Conservation (phyloP, 176 grass and related monocot genomes). For the Hyparrhenia diplandra region DNA sequence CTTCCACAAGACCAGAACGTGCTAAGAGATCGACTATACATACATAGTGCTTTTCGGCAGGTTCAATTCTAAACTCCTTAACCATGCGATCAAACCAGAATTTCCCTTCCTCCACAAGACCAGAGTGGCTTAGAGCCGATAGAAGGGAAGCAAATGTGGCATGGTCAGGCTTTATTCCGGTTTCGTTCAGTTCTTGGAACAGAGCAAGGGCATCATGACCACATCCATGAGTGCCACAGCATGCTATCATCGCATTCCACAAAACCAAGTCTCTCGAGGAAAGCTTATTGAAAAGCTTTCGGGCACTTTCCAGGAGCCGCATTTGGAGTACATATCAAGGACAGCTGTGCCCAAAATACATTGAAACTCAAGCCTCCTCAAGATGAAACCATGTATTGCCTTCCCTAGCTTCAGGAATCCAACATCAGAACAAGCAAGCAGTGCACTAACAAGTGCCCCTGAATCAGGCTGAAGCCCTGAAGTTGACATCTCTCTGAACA, state of each 20-base stretch:
- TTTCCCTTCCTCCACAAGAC: slow-evolving; percentile 58
- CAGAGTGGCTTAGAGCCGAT: slow-evolving; percentile 61
- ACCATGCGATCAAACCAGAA: slow-evolving; percentile 50
- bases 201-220: slow-evolving; percentile 41
- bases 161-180: slow-evolving; percentile 35
- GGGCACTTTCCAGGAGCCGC: slow-evolving; percentile 46
- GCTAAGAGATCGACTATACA: slow-evolving; percentile 67
- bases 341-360: slow-evolving; percentile 34
- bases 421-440: slow-evolving; percentile 45
- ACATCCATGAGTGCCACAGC: slow-evolving; percentile 47
- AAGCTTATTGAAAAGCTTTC: slow-evolving; percentile 39
- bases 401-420: slow-evolving; percentile 54
- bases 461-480: slow-evolving; percentile 27
- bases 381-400: slow-evolving; percentile 53
- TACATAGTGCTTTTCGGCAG: slow-evolving; percentile 53
- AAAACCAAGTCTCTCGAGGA: slow-evolving; percentile 44
- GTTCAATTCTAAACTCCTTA: slow-evolving; percentile 31
- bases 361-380: slow-evolving; percentile 38
- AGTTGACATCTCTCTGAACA: slow-evolving; percentile 47
- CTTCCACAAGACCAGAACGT: slow-evolving; percentile 54
- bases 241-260: slow-evolving; percentile 65
- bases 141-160: slow-evolving; percentile 68
- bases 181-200: slow-evolving; percentile 46
- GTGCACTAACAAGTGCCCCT: slow-evolving; percentile 38
- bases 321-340: slow-evolving; percentile 73